phyloP scores from a whole-genome alignment of 164 flowering plant species.

The Umbellularia californica region DNA sequence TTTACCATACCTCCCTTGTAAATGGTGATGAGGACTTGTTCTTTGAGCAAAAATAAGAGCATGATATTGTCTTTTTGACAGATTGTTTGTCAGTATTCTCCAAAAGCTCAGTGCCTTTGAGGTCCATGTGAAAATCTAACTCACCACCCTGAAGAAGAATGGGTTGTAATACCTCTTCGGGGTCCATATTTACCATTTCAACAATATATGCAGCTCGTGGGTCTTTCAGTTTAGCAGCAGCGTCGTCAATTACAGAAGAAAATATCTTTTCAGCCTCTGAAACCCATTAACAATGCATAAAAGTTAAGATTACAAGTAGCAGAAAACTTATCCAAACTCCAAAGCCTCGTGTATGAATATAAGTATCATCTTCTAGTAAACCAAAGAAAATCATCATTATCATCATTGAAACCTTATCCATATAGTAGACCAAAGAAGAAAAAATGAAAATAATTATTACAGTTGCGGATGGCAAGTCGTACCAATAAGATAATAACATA shows the following conservation, averaged over 20 bases:
- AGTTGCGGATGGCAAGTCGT: background rate
- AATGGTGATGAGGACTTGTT: conserved; percentile 21
- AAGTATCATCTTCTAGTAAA: background rate
- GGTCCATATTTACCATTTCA: conserved; percentile 32
- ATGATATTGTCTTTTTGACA: conserved; percentile 25
- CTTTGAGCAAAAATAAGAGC: conserved; percentile 51
- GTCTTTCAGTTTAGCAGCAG: conserved; percentile 53
- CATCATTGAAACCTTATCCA: too few species aligned
- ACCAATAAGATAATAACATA: background rate
- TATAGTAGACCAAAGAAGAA: background rate
- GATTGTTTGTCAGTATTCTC: conserved; percentile 22
- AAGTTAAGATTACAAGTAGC: background rate
- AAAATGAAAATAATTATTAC: background rate
- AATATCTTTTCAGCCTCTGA: conserved; percentile 49
- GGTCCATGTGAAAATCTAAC: conserved; percentile 36
- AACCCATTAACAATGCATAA: conserved; percentile 1
- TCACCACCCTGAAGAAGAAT: conserved; percentile 51
- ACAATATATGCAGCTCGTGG: conserved; percentile 46
- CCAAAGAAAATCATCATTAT: background rate
- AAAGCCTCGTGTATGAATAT: background rate
- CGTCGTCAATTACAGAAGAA: conserved; percentile 37
- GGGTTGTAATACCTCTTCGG: conserved; percentile 32
- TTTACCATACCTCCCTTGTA: conserved; percentile 43
- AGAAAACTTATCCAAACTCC: background rate
- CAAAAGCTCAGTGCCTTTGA: conserved; percentile 25